Conservation (phyloP, 2,329 filamentous ascomycete species). For the Parastagonospora nodorum region DNA sequence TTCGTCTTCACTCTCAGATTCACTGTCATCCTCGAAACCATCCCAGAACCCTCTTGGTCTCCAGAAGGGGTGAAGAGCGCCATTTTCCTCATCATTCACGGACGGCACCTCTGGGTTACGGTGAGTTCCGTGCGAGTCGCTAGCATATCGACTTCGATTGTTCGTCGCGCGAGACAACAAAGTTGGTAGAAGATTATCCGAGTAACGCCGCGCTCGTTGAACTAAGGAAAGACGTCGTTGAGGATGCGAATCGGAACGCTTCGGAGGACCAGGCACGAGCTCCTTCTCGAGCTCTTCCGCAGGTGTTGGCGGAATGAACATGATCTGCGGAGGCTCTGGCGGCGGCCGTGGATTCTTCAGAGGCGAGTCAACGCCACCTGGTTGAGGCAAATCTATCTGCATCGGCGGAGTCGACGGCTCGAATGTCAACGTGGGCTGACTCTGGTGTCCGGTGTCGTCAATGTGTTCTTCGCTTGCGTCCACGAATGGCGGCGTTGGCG, state of each 20-base stretch:
- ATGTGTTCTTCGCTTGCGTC: conserved; percentile 22
- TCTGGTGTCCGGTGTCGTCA: conserved; percentile 8
- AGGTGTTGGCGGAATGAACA: conserved; percentile 61
- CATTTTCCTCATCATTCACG: conserved; percentile 45
- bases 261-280: conserved; percentile 38
- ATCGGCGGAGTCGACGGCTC: conserved; percentile 46
- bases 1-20: conserved; percentile 43
- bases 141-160: conserved; percentile 27
- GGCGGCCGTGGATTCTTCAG: conserved; percentile 63
- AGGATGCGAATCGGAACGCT: conserved; percentile 41
- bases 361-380: conserved; percentile 57
- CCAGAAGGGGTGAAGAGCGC: conserved; percentile 65
- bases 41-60: conserved; percentile 68
- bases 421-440: conserved; percentile 36
- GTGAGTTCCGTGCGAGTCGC: conserved; percentile 22
- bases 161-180: conserved; percentile 42
- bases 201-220: conserved; percentile 53
- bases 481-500: conserved; percentile 33
- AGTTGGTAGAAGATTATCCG: conserved; percentile 51
- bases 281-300: conserved; percentile 52
- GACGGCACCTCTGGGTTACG: conserved; percentile 30
- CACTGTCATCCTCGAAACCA: conserved; percentile 52
- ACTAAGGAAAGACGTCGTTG: conserved; percentile 48
- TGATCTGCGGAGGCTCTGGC: conserved; percentile 61
- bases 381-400: conserved; percentile 29